Conservation (phyloP, 2,329 filamentous ascomycete genomes). For the Aureobasidium sp. region DNA sequence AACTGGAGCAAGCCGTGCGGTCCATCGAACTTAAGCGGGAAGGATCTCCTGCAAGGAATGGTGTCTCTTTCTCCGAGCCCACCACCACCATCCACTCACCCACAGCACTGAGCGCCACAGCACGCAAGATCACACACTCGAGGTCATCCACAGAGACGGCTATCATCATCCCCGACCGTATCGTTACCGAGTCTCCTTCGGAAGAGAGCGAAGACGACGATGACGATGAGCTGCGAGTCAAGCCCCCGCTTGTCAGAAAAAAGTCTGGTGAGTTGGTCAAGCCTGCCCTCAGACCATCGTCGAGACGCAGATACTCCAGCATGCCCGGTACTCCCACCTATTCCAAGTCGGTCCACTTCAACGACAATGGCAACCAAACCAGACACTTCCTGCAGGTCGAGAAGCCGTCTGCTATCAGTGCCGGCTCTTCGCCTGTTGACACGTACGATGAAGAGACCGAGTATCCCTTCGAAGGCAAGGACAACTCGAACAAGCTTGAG, state of each 20-base stretch:
- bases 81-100: constrained; percentile 26
- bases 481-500: constrained; percentile 49
- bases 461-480: constrained; percentile 67
- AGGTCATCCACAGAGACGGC: constrained; percentile 51
- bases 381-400: constrained; percentile 93
- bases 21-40: constrained; percentile 61
- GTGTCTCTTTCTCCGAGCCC: constrained; percentile 26
- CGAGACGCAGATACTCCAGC: constrained; percentile 78
- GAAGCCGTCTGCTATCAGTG: constrained; percentile 89
- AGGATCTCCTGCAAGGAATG: constrained; percentile 45
- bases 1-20: constrained; percentile 75
- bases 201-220: constrained; percentile 44
- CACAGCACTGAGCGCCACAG: constrained; percentile 44
- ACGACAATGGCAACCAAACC: constrained; percentile 91
- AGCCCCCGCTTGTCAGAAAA: constrained; percentile 92
- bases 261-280: constrained; percentile 96
- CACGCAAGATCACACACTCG: constrained; percentile 54
- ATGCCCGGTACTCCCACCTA: constrained; percentile 97
- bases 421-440: constrained; percentile 84
- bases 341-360: constrained; percentile 96
- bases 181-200: constrained; percentile 39
- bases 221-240: constrained; percentile 42
- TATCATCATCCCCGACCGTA: constrained; percentile 38
- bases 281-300: constrained; percentile 74
- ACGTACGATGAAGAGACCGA: constrained; percentile 79